Conservation (phyloP, 805 yeast species). For the Kurtzmaniella cleridarum region DNA sequence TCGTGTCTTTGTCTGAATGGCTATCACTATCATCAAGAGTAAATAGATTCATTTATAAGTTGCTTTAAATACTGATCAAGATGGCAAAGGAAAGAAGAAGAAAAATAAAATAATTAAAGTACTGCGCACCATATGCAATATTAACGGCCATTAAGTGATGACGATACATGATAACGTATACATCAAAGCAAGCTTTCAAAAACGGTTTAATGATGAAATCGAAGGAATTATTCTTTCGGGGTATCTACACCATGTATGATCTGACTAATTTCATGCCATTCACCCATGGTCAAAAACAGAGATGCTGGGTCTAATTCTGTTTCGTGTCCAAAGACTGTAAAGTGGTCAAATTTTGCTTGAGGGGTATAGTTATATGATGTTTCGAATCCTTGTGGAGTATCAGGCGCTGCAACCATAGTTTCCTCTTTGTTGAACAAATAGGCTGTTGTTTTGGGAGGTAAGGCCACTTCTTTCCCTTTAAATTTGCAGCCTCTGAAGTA, state of each 20-base stretch:
- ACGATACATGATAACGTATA: no score
- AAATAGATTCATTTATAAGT: no score
- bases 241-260: conserved; percentile 14
- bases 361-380: conserved; percentile 17
- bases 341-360: conserved; percentile 17
- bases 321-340: conserved; percentile 30
- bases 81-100: no score
- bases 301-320: conserved; percentile 12
- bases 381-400: conserved; percentile 10
- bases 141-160: no score
- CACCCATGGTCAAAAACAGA: conserved; percentile 23
- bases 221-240: not conserved
- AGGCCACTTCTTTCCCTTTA: conserved; percentile 17
- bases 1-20: no score
- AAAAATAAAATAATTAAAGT: no score
- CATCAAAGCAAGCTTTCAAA: no score
- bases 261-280: conserved; percentile 24
- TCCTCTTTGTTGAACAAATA: conserved; percentile 23
- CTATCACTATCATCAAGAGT: no score
- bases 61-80: no score
- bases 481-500: conserved; percentile 33
- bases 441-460: conserved; percentile 15
- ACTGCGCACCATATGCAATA: no score
- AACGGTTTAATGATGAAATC: no score
- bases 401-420: conserved; percentile 8